Conservation (phyloP, 2,329 filamentous ascomycete genomes). For the Juglanconis sp. region DNA sequence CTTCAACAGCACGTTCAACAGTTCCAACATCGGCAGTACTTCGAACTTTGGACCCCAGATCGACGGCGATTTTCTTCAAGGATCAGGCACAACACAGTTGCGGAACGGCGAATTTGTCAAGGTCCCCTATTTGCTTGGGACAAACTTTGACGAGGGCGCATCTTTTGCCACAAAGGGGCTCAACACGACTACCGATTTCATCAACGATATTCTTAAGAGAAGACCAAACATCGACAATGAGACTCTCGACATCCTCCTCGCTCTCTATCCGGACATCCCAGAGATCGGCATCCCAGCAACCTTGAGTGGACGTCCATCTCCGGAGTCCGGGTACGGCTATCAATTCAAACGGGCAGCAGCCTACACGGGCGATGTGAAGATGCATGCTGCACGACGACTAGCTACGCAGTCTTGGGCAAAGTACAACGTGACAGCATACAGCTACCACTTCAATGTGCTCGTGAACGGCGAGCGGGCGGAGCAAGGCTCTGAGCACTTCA, state of each 20-base stretch:
- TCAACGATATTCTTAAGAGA: background rate
- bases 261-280: constrained; percentile 11
- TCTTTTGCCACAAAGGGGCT: background rate
- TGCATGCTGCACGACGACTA: constrained; percentile 44
- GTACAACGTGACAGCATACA: constrained; percentile 23
- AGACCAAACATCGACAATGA: background rate
- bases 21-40: background rate
- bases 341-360: constrained; percentile 10
- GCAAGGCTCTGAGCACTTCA: constrained; percentile 29
- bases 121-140: constrained; percentile 7
- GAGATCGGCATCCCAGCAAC: constrained; percentile 8
- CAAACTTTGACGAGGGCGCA: constrained; percentile 9
- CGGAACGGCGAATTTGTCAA: background rate
- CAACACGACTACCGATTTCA: constrained; percentile 7
- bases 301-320: constrained; percentile 1
- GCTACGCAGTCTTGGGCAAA: constrained; percentile 46
- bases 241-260: background rate
- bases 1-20: constrained; percentile 16
- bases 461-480: constrained; percentile 26
- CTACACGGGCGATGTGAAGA: background rate
- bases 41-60: constrained; percentile 3
- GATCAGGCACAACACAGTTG: background rate
- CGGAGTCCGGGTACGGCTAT: background rate
- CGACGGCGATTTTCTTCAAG: constrained; percentile 13
- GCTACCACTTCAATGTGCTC: constrained; percentile 43